Conservation (phyloP, 1,284 basidiomycete species). For the Melampsora occidentalis region DNA sequence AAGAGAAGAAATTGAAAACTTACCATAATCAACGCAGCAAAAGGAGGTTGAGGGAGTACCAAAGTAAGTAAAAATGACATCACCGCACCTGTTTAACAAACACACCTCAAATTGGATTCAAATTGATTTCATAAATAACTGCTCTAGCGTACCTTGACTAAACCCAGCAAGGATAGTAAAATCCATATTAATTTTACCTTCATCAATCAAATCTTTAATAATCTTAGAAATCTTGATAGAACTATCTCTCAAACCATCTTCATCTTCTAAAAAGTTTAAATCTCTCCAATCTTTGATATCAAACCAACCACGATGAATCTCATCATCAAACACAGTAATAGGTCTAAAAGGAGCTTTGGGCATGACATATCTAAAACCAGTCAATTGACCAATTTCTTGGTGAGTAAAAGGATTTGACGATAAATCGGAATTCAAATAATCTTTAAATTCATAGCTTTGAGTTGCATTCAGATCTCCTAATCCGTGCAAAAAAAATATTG, state of each 20-base stretch:
- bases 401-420: conserved; percentile 1
- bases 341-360: conserved; percentile 29
- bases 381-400: conserved; percentile 10
- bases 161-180: conserved; percentile 29
- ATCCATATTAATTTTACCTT: conserved; percentile 22
- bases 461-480: conserved; percentile 20
- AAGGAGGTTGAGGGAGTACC: conserved; percentile 4
- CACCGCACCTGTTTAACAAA: conserved; percentile 14
- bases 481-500: conserved; percentile 23
- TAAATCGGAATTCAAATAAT: conserved; percentile 6
- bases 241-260: conserved; percentile 24
- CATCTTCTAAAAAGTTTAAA: conserved; percentile 31
- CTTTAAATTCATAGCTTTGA: conserved; percentile 10
- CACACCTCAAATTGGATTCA: neutral
- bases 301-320: conserved; percentile 27
- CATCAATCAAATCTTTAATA: neutral
- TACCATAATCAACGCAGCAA: conserved; percentile 24
- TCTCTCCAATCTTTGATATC: conserved; percentile 35
- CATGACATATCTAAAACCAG: conserved; percentile 14
- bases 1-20: neutral
- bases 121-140: neutral
- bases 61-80: conserved; percentile 22
- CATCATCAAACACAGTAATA: conserved; percentile 16
- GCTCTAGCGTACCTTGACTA: conserved; percentile 18
- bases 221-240: conserved; percentile 13